phyloP scores from a whole-genome alignment of 331 rosid genomes.

The Cydonia oblonga region DNA sequence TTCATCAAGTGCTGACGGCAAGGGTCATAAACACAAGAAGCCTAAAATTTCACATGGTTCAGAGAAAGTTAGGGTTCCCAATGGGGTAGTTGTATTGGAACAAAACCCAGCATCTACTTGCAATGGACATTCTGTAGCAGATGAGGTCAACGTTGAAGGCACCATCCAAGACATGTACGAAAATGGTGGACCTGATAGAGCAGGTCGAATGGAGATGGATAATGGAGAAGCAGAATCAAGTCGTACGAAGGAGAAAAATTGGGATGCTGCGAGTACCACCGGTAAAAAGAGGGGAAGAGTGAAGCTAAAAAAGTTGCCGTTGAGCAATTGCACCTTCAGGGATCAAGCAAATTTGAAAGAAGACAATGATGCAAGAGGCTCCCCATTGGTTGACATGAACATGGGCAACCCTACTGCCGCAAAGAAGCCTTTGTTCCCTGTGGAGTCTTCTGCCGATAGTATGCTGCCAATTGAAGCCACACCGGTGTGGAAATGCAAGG shows the following conservation, averaged over 20 bases:
- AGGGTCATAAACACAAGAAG: slow-evolving; percentile 56
- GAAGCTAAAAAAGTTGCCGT: slow-evolving; percentile 79
- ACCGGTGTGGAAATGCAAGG: slow-evolving; percentile 79
- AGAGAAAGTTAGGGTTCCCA: slow-evolving; percentile 41
- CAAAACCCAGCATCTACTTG: slow-evolving; percentile 34
- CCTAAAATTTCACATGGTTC: slow-evolving; percentile 45
- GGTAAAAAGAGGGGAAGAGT: slow-evolving; percentile 87
- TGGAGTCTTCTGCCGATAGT: slow-evolving; percentile 47
- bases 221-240: slow-evolving; percentile 63
- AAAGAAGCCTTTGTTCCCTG: slow-evolving; percentile 41
- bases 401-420: slow-evolving; percentile 32
- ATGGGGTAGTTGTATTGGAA: slow-evolving; percentile 32
- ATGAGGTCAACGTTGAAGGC: slow-evolving; percentile 45
- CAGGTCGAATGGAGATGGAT: slow-evolving; percentile 32
- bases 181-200: slow-evolving; percentile 34
- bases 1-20: slow-evolving; percentile 54
- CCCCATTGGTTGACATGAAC: slow-evolving; percentile 36
- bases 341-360: slow-evolving; percentile 60
- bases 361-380: slow-evolving; percentile 37
- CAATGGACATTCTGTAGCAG: slow-evolving; percentile 44
- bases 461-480: slow-evolving; percentile 51
- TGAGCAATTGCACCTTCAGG: slow-evolving; percentile 64
- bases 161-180: slow-evolving; percentile 42
- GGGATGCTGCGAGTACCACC: slow-evolving; percentile 34
- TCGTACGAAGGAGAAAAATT: slow-evolving; percentile 43